A percentile compares a stretch with the other conserved stretches of the same genome.
phyloP scores from a whole-genome alignment of 495 filamentous ascomycete species.

The Aspergillus ellipticus region DNA sequence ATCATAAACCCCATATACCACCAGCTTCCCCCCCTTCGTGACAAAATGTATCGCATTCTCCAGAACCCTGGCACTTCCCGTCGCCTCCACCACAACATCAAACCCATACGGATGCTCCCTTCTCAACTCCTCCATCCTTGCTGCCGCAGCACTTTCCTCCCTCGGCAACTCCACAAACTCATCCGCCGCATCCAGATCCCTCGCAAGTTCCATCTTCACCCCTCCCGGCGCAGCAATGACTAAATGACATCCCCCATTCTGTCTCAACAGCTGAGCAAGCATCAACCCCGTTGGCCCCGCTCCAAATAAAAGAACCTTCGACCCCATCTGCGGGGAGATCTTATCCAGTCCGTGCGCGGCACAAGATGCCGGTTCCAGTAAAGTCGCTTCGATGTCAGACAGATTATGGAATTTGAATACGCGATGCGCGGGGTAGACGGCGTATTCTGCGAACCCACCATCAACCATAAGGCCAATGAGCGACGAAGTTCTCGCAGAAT shows the following conservation, averaged over 20 bases:
- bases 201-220: conserved; percentile 67
- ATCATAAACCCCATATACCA: conserved; percentile 66
- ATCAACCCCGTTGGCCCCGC: conserved; percentile 65
- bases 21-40: conserved; percentile 62
- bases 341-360: conserved; percentile 69
- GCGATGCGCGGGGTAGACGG: conserved; percentile 50
- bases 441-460: conserved; percentile 71
- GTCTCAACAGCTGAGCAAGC: conserved; percentile 58
- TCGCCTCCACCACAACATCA: conserved; percentile 63
- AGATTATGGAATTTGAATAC: conserved; percentile 70
- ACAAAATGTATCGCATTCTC: conserved; percentile 68
- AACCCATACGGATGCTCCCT: conserved; percentile 68
- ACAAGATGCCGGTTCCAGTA: conserved; percentile 69
- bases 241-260: conserved; percentile 63
- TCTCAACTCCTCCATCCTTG: conserved; percentile 59
- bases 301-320: conserved; percentile 61
- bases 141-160: conserved; percentile 35
- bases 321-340: conserved; percentile 66
- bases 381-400: conserved; percentile 63
- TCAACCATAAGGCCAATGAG: conserved; percentile 62
- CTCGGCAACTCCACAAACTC: conserved; percentile 60
- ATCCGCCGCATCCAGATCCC: conserved; percentile 62
- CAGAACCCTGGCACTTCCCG: conserved; percentile 61
- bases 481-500: conserved; percentile 66
- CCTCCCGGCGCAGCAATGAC: conserved; percentile 65